phyloP scores from a whole-genome alignment of 306 rosid species.

The Mucuna pruriens region DNA sequence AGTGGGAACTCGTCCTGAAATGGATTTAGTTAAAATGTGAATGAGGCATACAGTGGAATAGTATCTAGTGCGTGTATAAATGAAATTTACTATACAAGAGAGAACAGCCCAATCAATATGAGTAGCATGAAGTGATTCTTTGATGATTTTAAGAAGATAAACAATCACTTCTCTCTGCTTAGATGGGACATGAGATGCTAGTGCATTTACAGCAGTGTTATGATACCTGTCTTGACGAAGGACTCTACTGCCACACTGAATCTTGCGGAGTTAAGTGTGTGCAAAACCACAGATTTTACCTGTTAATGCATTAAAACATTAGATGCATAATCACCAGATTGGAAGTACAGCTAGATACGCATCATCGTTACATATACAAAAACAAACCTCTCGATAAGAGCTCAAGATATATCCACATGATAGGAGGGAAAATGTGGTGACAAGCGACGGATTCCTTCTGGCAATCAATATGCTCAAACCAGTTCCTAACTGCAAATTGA shows the following conservation, averaged over 20 bases:
- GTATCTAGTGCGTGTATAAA: slow-evolving; percentile 17
- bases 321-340: slow-evolving; percentile 27
- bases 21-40: slow-evolving; percentile 30
- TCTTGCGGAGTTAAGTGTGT: slow-evolving; percentile 90
- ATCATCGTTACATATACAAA: slow-evolving; percentile 29
- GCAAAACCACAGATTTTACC: slow-evolving; percentile 96
- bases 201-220: slow-evolving; percentile 32
- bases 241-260: slow-evolving; percentile 88
- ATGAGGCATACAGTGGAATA: slow-evolving; percentile 19
- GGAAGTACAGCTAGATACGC: slow-evolving; percentile 30
- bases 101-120: slow-evolving; percentile 24
- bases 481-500: slow-evolving; percentile 87
- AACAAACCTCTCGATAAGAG: slow-evolving; percentile 90
- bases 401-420: slow-evolving; percentile 93
- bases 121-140: slow-evolving; percentile 20
- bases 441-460: slow-evolving; percentile 82
- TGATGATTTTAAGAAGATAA: slow-evolving; percentile 12
- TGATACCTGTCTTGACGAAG: slow-evolving; percentile 85
- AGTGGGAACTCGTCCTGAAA: slow-evolving; percentile 86
- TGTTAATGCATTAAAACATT: slow-evolving; percentile 43
- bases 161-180: neutral
- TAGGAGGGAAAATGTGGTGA: slow-evolving; percentile 84
- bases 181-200: slow-evolving; percentile 7
- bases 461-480: slow-evolving; percentile 88
- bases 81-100: neutral